Conservation (phyloP, 345 rosid genomes). For the Salix koriyanagi region DNA sequence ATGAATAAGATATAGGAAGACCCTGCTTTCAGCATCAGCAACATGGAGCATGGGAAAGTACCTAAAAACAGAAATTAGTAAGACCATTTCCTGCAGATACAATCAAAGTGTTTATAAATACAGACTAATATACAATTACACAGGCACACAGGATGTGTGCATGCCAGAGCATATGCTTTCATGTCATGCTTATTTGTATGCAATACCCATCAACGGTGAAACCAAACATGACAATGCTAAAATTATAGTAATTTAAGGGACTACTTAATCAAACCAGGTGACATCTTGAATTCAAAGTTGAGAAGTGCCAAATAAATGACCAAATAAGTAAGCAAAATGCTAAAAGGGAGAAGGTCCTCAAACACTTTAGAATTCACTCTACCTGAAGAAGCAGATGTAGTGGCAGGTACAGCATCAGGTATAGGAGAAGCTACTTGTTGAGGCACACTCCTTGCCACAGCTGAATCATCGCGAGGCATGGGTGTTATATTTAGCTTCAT, state of each 20-base stretch:
- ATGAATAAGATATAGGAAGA: background rate
- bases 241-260: background rate
- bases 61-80: background rate
- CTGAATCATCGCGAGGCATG: slow-evolving; percentile 56
- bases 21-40: background rate
- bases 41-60: background rate
- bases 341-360: slow-evolving; percentile 8
- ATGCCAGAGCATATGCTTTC: background rate
- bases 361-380: slow-evolving; percentile 8
- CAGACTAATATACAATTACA: background rate
- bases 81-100: background rate
- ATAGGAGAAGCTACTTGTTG: slow-evolving; percentile 55
- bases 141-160: background rate
- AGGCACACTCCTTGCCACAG: slow-evolving; percentile 52
- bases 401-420: slow-evolving; percentile 27
- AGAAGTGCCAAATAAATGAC: background rate
- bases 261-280: background rate
- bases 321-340: background rate
- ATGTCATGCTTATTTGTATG: background rate
- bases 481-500: slow-evolving; percentile 74
- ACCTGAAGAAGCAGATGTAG: slow-evolving; percentile 59
- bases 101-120: background rate
- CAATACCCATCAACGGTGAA: background rate
- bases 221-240: background rate
- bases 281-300: background rate